A percentile compares a stretch with the other conserved stretches of the same genome.
phyloP scores from a whole-genome alignment of 164 flowering plant species.

The Chimonanthus praecox region DNA sequence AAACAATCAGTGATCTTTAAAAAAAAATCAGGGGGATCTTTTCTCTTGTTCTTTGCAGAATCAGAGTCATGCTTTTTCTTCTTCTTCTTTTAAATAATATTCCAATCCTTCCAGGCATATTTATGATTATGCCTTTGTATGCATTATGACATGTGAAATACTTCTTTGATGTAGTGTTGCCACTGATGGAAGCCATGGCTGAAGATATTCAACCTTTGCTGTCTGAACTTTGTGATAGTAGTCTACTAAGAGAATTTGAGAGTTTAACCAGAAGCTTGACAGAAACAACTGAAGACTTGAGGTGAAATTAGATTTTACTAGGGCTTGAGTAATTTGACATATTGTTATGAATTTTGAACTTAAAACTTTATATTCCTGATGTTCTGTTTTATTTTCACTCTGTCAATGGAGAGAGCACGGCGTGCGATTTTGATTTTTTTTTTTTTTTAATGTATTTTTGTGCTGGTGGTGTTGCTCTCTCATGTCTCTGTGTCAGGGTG shows the following conservation, averaged over 20 bases:
- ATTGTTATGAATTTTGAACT: neutral
- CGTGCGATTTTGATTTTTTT: too few relatives aligned
- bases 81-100: neutral
- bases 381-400: neutral
- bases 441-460: too few relatives aligned
- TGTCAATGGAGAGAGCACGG: too few relatives aligned
- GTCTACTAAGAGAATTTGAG: slow-evolving; percentile 73
- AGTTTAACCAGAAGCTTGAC: slow-evolving; percentile 70
- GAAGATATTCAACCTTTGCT: slow-evolving; percentile 86
- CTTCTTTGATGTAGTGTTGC: slow-evolving; percentile 58
- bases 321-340: neutral
- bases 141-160: slow-evolving; percentile 27
- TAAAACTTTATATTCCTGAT: too few relatives aligned
- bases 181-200: slow-evolving; percentile 89
- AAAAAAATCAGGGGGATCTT: neutral
- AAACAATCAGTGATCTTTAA: neutral
- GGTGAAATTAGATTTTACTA: slow-evolving; percentile 32
- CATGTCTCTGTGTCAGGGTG: too few relatives aligned
- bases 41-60: neutral
- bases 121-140: neutral
- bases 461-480: too few relatives aligned
- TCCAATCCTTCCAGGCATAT: neutral
- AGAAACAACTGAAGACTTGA: slow-evolving; percentile 71
- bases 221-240: slow-evolving; percentile 69
- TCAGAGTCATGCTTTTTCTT: neutral